These are phyloP conservation scores for Tulasnella sp. DNA, from an alignment of 768 basidiomycete genomes.

Conservation along the genomic window DNA sequence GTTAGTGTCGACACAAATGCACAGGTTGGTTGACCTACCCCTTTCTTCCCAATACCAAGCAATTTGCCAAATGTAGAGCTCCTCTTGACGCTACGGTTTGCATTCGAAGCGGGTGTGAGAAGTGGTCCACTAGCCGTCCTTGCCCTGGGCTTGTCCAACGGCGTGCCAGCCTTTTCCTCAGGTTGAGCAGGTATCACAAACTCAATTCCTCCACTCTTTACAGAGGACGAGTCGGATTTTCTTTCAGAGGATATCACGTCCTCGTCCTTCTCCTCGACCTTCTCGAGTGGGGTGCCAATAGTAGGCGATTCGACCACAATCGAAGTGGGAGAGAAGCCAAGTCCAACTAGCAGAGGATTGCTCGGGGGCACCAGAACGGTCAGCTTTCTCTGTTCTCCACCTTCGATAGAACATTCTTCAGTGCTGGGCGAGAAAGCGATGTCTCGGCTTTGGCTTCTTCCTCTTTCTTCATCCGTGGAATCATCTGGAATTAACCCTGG, in stretches of 20 bases:
- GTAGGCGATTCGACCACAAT: neutral
- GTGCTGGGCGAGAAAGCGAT: neutral
- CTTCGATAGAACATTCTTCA: no score
- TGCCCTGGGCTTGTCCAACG: conserved; percentile 1
- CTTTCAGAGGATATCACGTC: neutral
- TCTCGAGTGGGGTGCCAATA: neutral
- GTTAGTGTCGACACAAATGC: neutral
- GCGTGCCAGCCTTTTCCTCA: neutral
- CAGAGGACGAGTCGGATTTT: neutral
- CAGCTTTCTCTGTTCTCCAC: neutral
- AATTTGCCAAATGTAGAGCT: neutral
- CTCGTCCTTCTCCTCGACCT: neutral
- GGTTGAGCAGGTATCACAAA: neutral
- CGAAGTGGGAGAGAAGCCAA: neutral
- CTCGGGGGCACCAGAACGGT: neutral
- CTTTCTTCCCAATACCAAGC: neutral
- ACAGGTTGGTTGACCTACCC: neutral
- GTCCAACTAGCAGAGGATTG: neutral
- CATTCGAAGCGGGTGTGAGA: neutral
- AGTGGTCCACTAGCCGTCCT: neutral
- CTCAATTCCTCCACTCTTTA: conserved; percentile 1
- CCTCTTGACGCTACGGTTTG: neutral
- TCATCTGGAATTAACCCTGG: neutral
- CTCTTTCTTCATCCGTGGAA: no score
- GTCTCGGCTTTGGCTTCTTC: neutral